Evolutionary conservation across 805 yeast genomes (phyloP).

Genomic region (Scheffersomyces lignosus): DNA sequence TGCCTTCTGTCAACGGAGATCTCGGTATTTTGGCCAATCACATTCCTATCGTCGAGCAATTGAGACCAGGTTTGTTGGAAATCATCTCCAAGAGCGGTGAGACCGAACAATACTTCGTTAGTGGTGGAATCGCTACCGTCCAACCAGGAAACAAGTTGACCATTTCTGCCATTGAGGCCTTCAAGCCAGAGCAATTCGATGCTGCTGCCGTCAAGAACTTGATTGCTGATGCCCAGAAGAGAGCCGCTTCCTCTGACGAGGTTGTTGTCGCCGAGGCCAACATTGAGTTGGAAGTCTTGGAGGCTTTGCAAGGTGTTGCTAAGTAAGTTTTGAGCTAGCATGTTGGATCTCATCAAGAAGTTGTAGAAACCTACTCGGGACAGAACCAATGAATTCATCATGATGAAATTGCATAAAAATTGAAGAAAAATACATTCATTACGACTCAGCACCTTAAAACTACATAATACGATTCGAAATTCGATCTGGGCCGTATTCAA

Average conservation of each 20-base stretch:
- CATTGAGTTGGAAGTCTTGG: conserved; percentile 93
- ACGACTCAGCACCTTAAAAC: no score
- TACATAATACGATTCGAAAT: no score
- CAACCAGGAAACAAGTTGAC: conserved; percentile 90
- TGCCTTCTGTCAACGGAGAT: conserved; percentile 94
- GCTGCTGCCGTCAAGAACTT: conserved; percentile 74
- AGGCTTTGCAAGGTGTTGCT: conserved; percentile 84
- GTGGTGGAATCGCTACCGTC: conserved; percentile 96
- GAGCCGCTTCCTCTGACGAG: conserved; percentile 81
- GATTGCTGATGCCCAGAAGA: conserved; percentile 92
- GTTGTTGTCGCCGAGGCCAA: conserved; percentile 90
- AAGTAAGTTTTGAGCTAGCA: conserved; percentile 52
- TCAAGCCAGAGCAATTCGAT: conserved; percentile 84
- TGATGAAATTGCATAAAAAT: no score
- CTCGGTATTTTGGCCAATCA: conserved; percentile 97
- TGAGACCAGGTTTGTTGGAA: conserved; percentile 93
- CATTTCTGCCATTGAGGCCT: conserved; percentile 94
- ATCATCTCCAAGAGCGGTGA: conserved; percentile 76
- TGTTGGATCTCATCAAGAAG: no score
- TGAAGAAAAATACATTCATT: no score
- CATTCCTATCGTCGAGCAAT: conserved; percentile 96
- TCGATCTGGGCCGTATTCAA: no score
- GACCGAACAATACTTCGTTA: conserved; percentile 78
- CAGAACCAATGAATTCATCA: no score
- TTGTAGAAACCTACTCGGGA: no score